Base-by-base conservation (phyloP, 768 basidiomycete genomes). In the Pleurotus cornucopiae region DNA sequence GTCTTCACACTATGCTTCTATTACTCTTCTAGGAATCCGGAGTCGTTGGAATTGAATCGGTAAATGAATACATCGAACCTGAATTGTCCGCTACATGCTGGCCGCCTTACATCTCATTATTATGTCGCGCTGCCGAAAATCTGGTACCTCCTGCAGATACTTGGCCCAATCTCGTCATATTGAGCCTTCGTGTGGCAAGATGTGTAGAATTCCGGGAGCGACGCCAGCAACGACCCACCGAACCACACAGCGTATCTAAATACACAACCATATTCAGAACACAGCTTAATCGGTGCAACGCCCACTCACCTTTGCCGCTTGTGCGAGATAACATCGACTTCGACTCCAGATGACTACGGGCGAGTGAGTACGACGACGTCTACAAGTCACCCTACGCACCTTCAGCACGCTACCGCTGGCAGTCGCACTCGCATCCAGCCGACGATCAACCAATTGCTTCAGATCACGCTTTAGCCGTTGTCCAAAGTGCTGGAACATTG, bases 401-500 rank as follows among this genome's bases (percentile, higher is more conserved):
- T 86, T 88, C 63, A 85, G 81, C 21, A 76, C 72, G 58, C 86
- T 85, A 6, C 94, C 94, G 57, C 89, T 90, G 4, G 85, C 80
- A 26, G 80, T 64, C 18, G 82, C 88, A 62, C 87, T 88, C 7
- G 83, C 82, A 60, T 94, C 88, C 59, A 99, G 80, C 58, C 97
- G 78, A 58, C 86, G 87, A 70, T 98, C 95, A 23, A 98, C 96
- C 20, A 99, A 73, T 62, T 91, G 89, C 76, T 94, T 97, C 44
- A 99, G 73, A 66, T 99, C 96, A 43, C 95, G 85, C 76, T 98
- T 95, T 60, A 99, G 82, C 45, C 97, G 86, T 68, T 93, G 87
- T n/a, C 93, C 94, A 66, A 99, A 98, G 76, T 98, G 88, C 63
- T 96, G 92, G 80, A 98, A 98, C 96, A 98, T 98, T 48, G 97